Base-by-base conservation (phyloP, 2,329 filamentous ascomycete genomes). In the Dactylella cylindrospora region DNA sequence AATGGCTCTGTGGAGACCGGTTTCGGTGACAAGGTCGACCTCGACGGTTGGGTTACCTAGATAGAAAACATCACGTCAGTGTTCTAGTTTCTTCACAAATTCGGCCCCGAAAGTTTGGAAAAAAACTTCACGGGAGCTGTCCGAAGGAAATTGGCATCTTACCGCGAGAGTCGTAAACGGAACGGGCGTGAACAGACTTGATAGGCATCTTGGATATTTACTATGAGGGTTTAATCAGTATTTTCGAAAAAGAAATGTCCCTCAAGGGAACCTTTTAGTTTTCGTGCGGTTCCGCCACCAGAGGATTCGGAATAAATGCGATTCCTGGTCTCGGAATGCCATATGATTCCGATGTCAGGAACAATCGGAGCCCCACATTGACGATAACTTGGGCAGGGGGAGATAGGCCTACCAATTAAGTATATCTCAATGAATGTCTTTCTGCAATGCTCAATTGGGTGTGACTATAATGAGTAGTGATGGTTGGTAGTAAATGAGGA, bases 1-100 rank as follows among this genome's bases (percentile, higher is more conserved):
- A 74, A 96, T 96, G 75, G 91, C 90, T 74, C 91, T 90, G 84
- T 96, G 90, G 67, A 97, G 85, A 73, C 91, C 91, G 71, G 87
- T 94, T 80, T 95, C 89, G 71, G 90, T 96, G 78, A 95, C 86
- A 71, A 96, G 84, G 75, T 96, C 91, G 72, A 97, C 91, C 82
- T 97, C 91, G 73, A 96, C 91, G 74, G 93, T 98, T 73, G 93
- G 93, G 85, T 98, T 98, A 75, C 83, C 83, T 69, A 31, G 6
- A 28, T 20, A 32, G 8, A 22, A 44, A 15, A 28, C 35, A 64
- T 20, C 23, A 36, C 23, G 44, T 55, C 43, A 59, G 35, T 33
- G 12, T 13, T 10, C 8, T 31, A 17, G 28, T 31, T 26, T 28
- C 40, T n/a, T n/a, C n/a, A n/a, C n/a, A n/a, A n/a, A 12, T n/a